These are phyloP conservation scores for Lodderomyces metapsilosis DNA, from an alignment of 1,139 yeast genomes.

Conservation along the genomic window DNA sequence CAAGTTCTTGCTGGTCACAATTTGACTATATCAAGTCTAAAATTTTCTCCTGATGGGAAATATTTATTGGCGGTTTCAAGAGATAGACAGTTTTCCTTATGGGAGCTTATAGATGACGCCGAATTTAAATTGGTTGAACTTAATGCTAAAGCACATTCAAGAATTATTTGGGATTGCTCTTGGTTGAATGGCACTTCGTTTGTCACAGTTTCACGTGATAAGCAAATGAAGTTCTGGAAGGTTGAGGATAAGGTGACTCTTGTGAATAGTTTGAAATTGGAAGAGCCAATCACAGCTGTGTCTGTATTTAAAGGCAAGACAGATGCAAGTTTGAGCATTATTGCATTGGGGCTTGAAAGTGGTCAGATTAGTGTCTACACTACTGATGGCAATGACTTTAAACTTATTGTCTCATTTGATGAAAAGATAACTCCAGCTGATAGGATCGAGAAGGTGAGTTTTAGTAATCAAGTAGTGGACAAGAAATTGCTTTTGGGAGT, in stretches of 20 bases:
- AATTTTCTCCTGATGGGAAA: constrained; percentile 70
- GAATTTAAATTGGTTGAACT: constrained; percentile 44
- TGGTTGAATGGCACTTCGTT: constrained; percentile 60
- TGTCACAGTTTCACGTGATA: constrained; percentile 88
- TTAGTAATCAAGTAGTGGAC: constrained; percentile 35
- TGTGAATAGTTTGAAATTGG: constrained; percentile 37
- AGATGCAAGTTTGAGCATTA: constrained; percentile 21
- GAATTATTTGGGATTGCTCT: constrained; percentile 94
- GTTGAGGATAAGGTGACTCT: constrained; percentile 26
- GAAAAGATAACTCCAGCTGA: constrained; percentile 54
- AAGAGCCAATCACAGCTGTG: constrained; percentile 70
- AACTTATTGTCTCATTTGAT: constrained; percentile 29
- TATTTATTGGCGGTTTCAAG: constrained; percentile 80
- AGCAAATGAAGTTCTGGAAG: constrained; percentile 71
- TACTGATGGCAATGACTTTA: constrained; percentile 26
- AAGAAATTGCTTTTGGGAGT: constrained; percentile 47
- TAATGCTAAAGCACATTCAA: constrained; percentile 73
- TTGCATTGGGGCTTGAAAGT: constrained; percentile 74
- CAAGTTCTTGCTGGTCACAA: constrained; percentile 60
- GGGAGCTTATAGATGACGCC: constrained; percentile 52
- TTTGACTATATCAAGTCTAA: constrained; percentile 79
- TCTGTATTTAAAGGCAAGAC: constrained; percentile 39
- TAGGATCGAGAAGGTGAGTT: constrained; percentile 57
- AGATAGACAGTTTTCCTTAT: constrained; percentile 82
- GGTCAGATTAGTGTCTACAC: constrained; percentile 37